These are phyloP conservation scores for Euphorbia celastroides DNA, from an alignment of 441 rosid species.

Conservation along the genomic window DNA sequence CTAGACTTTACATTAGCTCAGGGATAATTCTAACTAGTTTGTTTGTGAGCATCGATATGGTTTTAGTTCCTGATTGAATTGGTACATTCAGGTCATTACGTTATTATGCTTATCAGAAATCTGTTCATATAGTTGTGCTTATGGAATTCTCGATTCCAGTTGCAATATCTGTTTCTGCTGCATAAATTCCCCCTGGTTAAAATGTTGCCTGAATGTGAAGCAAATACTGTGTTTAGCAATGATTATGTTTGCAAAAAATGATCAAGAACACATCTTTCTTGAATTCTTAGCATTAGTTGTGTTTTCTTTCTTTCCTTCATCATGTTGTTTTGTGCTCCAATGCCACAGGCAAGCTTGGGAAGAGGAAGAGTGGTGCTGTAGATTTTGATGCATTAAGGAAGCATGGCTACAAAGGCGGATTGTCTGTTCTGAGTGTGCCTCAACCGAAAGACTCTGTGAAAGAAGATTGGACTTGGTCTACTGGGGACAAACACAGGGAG, in stretches of 20 bases:
- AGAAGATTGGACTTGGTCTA: slow-evolving; percentile 78
- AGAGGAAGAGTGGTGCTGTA: slow-evolving; percentile 41
- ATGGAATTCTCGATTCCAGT: neutral
- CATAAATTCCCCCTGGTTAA: neutral
- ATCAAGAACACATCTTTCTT: neutral
- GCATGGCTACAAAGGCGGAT: slow-evolving; percentile 76
- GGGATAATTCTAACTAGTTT: neutral
- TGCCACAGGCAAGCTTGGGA: slow-evolving; percentile 44
- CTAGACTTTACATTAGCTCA: neutral
- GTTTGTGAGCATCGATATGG: neutral
- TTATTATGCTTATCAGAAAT: no score
- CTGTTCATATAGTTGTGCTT: neutral
- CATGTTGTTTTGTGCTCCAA: neutral
- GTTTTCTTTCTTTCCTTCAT: no score
- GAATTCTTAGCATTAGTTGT: neutral
- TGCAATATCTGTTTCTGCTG: neutral
- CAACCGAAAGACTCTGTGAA: slow-evolving; percentile 46
- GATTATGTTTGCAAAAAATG: neutral
- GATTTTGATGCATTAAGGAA: slow-evolving; percentile 65
- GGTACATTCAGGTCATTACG: no score
- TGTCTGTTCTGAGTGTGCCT: slow-evolving; percentile 60
- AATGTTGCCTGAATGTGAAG: neutral
- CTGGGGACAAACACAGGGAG: slow-evolving; percentile 55
- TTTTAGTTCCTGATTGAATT: neutral
- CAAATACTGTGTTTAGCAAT: neutral